Base-by-base conservation (phyloP, 768 basidiomycete genomes). In the Lepiota subincarnata region DNA sequence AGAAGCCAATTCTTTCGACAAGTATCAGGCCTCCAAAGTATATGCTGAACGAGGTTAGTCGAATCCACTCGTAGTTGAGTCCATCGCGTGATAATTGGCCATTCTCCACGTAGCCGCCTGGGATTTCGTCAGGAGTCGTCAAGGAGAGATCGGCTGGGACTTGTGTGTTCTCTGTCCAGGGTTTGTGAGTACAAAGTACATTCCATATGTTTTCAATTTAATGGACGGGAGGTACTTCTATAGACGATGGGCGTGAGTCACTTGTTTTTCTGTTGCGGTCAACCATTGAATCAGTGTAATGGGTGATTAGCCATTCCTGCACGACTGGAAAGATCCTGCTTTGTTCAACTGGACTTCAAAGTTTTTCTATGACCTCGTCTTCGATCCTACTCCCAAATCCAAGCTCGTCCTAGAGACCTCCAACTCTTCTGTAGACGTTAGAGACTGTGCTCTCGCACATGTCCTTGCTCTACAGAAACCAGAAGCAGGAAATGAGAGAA, bases 21-120 rank as follows among this genome's bases (percentile, higher is more conserved):
- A 57, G 24, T 57, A 57, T 38, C 44, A 43, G 16, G 37, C 56
- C n/a, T 52, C 50, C 11, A 57, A 57, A 26, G 49, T 50, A 3
- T 14, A 41, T 4, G 45, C 50, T 12, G 56, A 57, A 24, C 10
- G 31, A 42, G 56, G 54, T 55, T 3, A 20, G 24, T 16, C 3
- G 5, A 20, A 8, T 18, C 37, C 6, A 13, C 5, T 0, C 2
- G 14, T 13, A 36, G 10, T 1, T 19, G n/a, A 14, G 13, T 13
- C 22, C n/a, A 13, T 38, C 19, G 0, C n/a, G 3, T 31, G 11
- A 13, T 12, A 4, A 4, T 11, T 4, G 16, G 11, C n/a, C 10
- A n/a, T 26, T n/a, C 13, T n/a, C 2, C 35, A n/a, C 20, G 13
- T 37, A 57, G 56, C 51, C 12, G 51, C 47, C 28, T 53, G 50